A percentile compares a stretch with the other conserved stretches of the same genome.
phyloP scores from a whole-genome alignment of 352 stramenopile species.

The Globisporangium mamillatum region DNA sequence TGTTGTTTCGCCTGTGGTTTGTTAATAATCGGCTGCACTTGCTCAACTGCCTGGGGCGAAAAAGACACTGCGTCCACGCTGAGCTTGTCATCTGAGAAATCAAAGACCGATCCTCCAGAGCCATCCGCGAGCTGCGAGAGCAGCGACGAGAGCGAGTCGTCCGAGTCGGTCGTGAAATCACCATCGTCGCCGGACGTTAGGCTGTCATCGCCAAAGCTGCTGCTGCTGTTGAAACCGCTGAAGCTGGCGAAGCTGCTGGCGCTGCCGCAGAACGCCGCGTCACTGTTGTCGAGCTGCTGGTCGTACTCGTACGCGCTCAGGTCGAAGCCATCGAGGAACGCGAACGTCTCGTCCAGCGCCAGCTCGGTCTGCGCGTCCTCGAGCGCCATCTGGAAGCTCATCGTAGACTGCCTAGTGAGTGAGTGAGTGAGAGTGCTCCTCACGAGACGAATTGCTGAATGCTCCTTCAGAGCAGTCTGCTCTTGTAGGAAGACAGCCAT shows the following conservation, averaged over 20 bases:
- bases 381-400: neutral
- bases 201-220: no score
- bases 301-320: neutral
- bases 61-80: neutral
- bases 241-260: neutral
- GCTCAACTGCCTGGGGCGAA: neutral
- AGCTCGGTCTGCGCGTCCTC: neutral
- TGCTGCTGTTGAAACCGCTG: neutral
- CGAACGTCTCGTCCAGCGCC: slow-evolving; percentile 5
- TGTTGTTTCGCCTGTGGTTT: neutral
- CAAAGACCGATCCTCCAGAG: neutral
- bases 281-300: neutral
- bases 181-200: neutral
- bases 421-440: neutral
- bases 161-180: slow-evolving; percentile 3
- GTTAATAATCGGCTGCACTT: neutral
- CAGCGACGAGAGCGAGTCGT: slow-evolving; percentile 4
- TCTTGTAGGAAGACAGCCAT: no score
- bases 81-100: slow-evolving; percentile 3
- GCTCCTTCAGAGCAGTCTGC: no score
- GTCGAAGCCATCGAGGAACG: slow-evolving; percentile 12
- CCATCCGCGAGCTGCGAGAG: slow-evolving; percentile 7
- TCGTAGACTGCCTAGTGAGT: neutral
- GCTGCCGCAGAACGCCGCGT: neutral
- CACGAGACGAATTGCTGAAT: no score